Base-by-base conservation (phyloP, 108 stramenopile species). In the Schizochytrium sp. region DNA sequence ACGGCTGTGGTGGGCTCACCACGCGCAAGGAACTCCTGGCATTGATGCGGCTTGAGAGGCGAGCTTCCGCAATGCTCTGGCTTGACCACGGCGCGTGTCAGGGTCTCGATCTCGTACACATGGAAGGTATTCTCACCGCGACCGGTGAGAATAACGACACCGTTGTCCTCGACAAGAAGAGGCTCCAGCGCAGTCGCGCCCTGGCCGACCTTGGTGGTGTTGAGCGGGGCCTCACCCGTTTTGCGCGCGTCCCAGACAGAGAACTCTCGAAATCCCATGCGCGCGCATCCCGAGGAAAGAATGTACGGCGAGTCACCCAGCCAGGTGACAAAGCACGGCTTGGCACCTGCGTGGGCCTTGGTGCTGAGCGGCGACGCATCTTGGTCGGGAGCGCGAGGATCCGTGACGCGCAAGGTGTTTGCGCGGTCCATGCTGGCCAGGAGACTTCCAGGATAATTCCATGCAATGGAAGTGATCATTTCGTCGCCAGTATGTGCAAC, bases 121-220 rank as follows among this genome's bases (percentile, higher is more conserved):
- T 83, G 76, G 4, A 83, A 83, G 51, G 76, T 83, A 53, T 83
- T 83, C 23, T 83, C 76, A 53, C 76, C 76, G n/a, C 76, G 76
- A 18, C 23, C 45, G 51, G n/a, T 83, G 6, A 83, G 51, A 23
- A 83, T 47, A 43, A 83, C 76, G 0, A 83, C 76, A 34, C 76
- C 76, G 28, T 83, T 83, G 51, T 83, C 76, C 28, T 83, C 76
- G 12, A 83, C 76, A 23, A 21, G 16, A 1, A 83, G 6, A 6
- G 76, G 76, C 76, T 83, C 76, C 10, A 83, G 28, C 19, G 76
- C 12, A 6, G 51, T 53, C 6, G 76, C 76, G 10, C 76, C 76
- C 0, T 55, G 44, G 51, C 28, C 51, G 4, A 83, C 23, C 76
- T 83, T 83, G 12, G 12, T 12, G 0, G 76, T 83, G 10, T 83